These are phyloP conservation scores for Graphilbum fragrans DNA, from an alignment of 2,329 filamentous ascomycete genomes.

Conservation along the genomic window DNA sequence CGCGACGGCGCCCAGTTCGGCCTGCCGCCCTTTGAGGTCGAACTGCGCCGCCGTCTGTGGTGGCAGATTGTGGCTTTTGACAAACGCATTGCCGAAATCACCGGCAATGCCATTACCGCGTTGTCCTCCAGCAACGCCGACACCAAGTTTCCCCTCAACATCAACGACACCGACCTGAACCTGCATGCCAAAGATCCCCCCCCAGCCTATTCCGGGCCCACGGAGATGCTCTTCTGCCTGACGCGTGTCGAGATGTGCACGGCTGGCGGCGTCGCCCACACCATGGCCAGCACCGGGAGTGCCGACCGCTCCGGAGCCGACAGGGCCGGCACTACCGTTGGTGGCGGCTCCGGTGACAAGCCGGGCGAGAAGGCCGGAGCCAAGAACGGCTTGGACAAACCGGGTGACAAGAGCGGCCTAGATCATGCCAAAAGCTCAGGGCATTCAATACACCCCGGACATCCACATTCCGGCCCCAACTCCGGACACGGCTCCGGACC, in stretches of 20 bases:
- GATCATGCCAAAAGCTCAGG: too few relatives aligned
- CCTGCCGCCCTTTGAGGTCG: conserved; percentile 47
- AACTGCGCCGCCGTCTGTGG: conserved; percentile 61
- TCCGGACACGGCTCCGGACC: not conserved
- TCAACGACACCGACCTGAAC: conserved; percentile 49
- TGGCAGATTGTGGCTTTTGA: conserved; percentile 62
- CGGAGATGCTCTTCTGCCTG: conserved; percentile 48
- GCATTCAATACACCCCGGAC: too few relatives aligned
- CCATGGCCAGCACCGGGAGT: not conserved
- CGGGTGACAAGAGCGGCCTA: too few relatives aligned
- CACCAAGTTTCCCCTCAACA: conserved; percentile 45
- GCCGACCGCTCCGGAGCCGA: not conserved
- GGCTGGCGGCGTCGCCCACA: conserved; percentile 29
- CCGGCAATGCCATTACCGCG: conserved; percentile 43
- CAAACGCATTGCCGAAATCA: conserved; percentile 54
- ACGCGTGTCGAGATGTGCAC: conserved; percentile 45
- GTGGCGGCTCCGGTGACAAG: not conserved
- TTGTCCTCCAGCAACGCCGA: conserved; percentile 38
- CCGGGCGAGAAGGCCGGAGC: not conserved
- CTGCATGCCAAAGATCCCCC: conserved; percentile 43
- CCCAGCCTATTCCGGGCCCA: conserved; percentile 34
- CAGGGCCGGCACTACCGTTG: not conserved
- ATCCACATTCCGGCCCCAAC: too few relatives aligned
- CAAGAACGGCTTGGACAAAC: too few relatives aligned
- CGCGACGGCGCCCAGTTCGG: conserved; percentile 42